These are phyloP conservation scores for Xylariaceae sp. DNA, from an alignment of 2,329 filamentous ascomycete genomes.

Conservation along the genomic window DNA sequence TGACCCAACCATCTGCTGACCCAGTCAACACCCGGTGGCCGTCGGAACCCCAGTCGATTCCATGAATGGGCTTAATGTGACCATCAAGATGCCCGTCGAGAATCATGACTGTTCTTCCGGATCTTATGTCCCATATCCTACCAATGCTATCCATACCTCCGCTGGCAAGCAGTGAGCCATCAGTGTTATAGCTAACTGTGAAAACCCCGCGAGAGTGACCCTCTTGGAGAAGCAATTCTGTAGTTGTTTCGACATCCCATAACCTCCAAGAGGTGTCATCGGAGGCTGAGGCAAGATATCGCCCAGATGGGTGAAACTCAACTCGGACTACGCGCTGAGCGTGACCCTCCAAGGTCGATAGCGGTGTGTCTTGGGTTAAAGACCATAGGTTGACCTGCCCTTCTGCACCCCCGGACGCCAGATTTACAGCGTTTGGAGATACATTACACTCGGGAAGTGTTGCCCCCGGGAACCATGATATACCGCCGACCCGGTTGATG, in stretches of 20 bases:
- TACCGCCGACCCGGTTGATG: constrained; percentile 85
- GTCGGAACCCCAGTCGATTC: constrained; percentile 89
- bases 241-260: constrained; percentile 85
- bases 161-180: constrained; percentile 88
- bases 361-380: constrained; percentile 81
- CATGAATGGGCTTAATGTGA: constrained; percentile 90
- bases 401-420: constrained; percentile 90
- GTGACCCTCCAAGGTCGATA: constrained; percentile 84
- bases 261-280: constrained; percentile 97
- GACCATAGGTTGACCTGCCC: constrained; percentile 91
- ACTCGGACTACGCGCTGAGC: constrained; percentile 86
- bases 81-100: constrained; percentile 84
- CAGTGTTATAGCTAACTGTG: constrained; percentile 84
- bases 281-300: constrained; percentile 89
- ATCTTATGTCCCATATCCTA: constrained; percentile 92
- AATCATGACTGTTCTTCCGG: constrained; percentile 93
- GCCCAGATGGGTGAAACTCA: constrained; percentile 92
- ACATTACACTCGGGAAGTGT: constrained; percentile 75
- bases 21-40: constrained; percentile 92
- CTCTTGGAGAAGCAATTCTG: constrained; percentile 87
- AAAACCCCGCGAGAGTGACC: constrained; percentile 95
- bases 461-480: constrained; percentile 87
- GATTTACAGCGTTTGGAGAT: constrained; percentile 76
- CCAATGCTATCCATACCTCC: constrained; percentile 96
- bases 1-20: constrained; percentile 93